Conservation (phyloP, 2,329 filamentous ascomycete species). For the Pseudogymnoascus sp. region DNA sequence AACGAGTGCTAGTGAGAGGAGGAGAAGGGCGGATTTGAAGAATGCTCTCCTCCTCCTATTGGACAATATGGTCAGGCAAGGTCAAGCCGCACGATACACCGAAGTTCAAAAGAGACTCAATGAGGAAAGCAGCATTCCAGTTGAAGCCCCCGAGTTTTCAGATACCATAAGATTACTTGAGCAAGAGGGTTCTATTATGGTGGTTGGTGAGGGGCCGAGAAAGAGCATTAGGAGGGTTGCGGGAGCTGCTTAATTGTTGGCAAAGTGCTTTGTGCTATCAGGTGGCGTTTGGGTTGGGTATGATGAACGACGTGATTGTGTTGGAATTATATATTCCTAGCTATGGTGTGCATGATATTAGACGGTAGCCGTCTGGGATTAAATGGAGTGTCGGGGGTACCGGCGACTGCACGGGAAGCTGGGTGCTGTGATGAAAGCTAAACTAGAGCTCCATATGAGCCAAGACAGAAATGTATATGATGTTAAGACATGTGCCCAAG, state of each 20-base stretch:
- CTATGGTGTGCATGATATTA: slow-evolving; percentile 1
- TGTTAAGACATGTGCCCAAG: background rate
- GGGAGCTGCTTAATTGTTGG: slow-evolving; percentile 33
- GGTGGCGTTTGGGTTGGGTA: slow-evolving; percentile 4
- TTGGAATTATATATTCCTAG: slow-evolving; percentile 5
- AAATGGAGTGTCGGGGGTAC: background rate
- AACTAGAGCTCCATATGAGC: background rate
- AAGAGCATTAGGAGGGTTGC: slow-evolving; percentile 73
- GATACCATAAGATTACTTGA: slow-evolving; percentile 76
- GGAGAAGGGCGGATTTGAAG: slow-evolving; percentile 78
- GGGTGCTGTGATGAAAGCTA: background rate
- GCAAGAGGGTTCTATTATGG: slow-evolving; percentile 73
- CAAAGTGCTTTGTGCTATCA: background rate
- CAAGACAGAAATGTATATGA: slow-evolving; percentile 3
- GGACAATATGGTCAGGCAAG: slow-evolving; percentile 69
- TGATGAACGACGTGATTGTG: background rate
- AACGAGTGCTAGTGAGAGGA: slow-evolving; percentile 80
- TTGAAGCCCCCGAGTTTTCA: slow-evolving; percentile 75
- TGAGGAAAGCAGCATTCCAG: slow-evolving; percentile 61
- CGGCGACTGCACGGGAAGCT: background rate
- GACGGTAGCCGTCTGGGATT: background rate
- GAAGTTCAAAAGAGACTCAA: slow-evolving; percentile 68
- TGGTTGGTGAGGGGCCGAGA: slow-evolving; percentile 77
- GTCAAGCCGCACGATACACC: slow-evolving; percentile 64
- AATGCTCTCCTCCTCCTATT: slow-evolving; percentile 65